These are phyloP conservation scores for Grosmannia huntii DNA, from an alignment of 2,329 filamentous ascomycete species.

Conservation along the genomic window DNA sequence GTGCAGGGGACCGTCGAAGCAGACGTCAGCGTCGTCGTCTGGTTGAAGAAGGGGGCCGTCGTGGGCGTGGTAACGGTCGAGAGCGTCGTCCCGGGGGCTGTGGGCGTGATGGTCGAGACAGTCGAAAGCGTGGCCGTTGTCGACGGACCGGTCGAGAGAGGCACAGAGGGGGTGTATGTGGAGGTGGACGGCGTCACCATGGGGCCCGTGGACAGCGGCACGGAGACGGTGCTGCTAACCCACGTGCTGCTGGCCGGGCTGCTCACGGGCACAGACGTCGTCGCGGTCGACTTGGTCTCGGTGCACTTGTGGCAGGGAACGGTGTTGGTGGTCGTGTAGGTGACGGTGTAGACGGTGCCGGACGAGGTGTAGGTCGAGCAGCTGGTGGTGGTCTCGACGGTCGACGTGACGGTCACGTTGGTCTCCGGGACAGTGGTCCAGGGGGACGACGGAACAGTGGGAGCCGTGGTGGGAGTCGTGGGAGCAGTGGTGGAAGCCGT, in stretches of 20 bases:
- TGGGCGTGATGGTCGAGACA: background rate
- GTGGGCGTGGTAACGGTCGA: background rate
- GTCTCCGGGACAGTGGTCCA: background rate
- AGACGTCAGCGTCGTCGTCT: background rate
- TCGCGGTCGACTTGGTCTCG: background rate
- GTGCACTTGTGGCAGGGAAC: slow-evolving; percentile 1
- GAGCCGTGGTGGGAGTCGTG: too few relatives aligned
- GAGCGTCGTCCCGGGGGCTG: background rate
- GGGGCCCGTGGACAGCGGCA: background rate
- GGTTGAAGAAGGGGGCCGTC: background rate
- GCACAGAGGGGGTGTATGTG: background rate
- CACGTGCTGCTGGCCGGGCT: background rate
- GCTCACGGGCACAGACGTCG: background rate
- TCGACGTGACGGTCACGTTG: slow-evolving; percentile 2
- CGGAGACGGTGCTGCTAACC: background rate
- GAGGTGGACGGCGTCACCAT: background rate
- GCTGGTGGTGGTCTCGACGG: background rate
- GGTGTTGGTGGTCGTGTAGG: background rate
- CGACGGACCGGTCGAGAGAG: background rate
- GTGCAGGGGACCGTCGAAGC: background rate
- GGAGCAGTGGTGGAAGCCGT: too few relatives aligned
- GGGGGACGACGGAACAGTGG: background rate
- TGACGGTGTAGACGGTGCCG: slow-evolving; percentile 8
- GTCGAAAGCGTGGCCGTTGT: background rate
- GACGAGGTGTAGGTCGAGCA: background rate